phyloP scores from a whole-genome alignment of 495 filamentous ascomycete genomes.

The Penicillium angulare region DNA sequence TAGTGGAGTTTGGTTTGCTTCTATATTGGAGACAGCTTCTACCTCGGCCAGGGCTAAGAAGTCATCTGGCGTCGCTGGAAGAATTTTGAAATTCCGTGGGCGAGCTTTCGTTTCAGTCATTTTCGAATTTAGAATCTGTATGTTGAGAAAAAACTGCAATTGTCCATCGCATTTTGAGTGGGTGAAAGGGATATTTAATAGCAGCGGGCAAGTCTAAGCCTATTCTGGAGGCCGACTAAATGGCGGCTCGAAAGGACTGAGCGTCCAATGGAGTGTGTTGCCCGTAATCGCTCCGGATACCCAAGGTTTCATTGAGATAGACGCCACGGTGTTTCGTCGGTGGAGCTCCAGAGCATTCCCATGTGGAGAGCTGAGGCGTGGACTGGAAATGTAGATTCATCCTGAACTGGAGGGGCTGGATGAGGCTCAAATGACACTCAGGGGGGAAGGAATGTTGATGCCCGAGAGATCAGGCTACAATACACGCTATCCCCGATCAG shows the following conservation, averaged over 20 bases:
- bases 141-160: not conserved
- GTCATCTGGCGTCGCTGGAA: conserved; percentile 10
- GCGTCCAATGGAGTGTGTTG: not conserved
- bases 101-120: not conserved
- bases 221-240: not conserved
- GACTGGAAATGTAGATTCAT: too few relatives aligned
- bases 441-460: not conserved
- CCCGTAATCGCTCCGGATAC: too few relatives aligned
- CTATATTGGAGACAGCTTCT: conserved; percentile 6
- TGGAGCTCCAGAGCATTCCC: too few relatives aligned
- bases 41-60: conserved; percentile 5
- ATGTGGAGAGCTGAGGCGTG: too few relatives aligned
- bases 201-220: not conserved
- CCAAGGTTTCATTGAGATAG: not conserved
- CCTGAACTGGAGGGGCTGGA: too few relatives aligned
- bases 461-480: not conserved
- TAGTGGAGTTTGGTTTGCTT: not conserved
- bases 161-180: not conserved
- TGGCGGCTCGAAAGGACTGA: not conserved
- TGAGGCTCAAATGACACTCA: not conserved
- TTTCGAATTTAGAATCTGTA: not conserved
- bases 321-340: too few relatives aligned
- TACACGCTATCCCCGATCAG: not conserved
- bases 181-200: not conserved
- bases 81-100: conserved; percentile 1